Base-by-base conservation (phyloP, 2,329 filamentous ascomycete species). In the Cladosporium colombiae region DNA sequence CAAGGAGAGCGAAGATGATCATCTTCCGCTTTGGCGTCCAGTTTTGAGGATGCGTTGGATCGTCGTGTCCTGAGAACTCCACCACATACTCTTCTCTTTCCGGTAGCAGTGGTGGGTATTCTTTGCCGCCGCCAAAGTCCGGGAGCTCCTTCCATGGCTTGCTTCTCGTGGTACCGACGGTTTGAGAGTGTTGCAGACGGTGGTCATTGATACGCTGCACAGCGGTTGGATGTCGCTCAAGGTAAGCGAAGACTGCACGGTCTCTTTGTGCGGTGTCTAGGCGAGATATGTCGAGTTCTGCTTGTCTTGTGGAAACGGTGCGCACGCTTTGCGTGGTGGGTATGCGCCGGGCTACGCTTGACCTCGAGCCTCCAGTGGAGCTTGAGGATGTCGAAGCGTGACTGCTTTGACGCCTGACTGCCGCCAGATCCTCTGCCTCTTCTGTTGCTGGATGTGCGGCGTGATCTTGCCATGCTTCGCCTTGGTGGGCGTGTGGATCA, bases 41-140 rank as follows among this genome's bases (percentile, higher is more conserved):
- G 76, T 97, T 97, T 79, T 94, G 91, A 1, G 92, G 90, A 50
- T 91, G 64, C 67, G 93, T 74, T 5, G 92, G 93, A 74, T 97
- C 93, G 70, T 93, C 85, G 1, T 88, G 89, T 0, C 92, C 93
- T 70, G 93, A 89, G 74, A 96, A 97, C 53, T 85, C 91, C 58
- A 93, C 91, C 0, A 93, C 90, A 74, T 93, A 94, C 69, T 91
- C 87, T 72, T 93, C 91, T 71, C 85, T 83, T 16, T 88, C 86
- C 1, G 90, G 90, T 50, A 93, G 75, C 0, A 81, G 82, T 3
- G 90, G 90, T 3, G 91, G 91, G 72, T 87, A 92, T 0, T 88
- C 83, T 78, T 92, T 93, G n/a, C 89, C 90, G 64, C 82, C 87
- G 40, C 91, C 91, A 76, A 93, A 91, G 7, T 80, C 78, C 1